A percentile compares a stretch with the other conserved stretches of the same genome.
phyloP scores from a whole-genome alignment of 345 rosid genomes.

The rapeseed (Brassica napus) region Da-Ae NC_063439.1:6683001-6683500 shows the following conservation, averaged over 20 bases:
- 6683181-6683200: neutral
- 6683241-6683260: slow-evolving; percentile 23
- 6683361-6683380: slow-evolving; percentile 73
- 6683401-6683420: slow-evolving; percentile 52
- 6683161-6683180: slow-evolving; percentile 62
- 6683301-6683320: slow-evolving; percentile 56
- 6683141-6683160: slow-evolving; percentile 40
- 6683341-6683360: slow-evolving; percentile 75
- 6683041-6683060: slow-evolving; percentile 13
- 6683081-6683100: slow-evolving; percentile 32
- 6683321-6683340: slow-evolving; percentile 62
- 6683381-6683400: slow-evolving; percentile 96
- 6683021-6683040: neutral
- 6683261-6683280: neutral
- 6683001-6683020: slow-evolving; percentile 12
- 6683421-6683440: slow-evolving; percentile 1
- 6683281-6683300: slow-evolving; percentile 53
- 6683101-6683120: slow-evolving; percentile 58
- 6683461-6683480: slow-evolving; percentile 21
- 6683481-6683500: slow-evolving; percentile 72
- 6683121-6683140: slow-evolving; percentile 51
- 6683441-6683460: neutral
- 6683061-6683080: neutral
- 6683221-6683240: neutral
- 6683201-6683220: slow-evolving; percentile 7